Evolutionary conservation across 345 rosid species (phyloP).

Genomic region (Camelina hispida): DNA sequence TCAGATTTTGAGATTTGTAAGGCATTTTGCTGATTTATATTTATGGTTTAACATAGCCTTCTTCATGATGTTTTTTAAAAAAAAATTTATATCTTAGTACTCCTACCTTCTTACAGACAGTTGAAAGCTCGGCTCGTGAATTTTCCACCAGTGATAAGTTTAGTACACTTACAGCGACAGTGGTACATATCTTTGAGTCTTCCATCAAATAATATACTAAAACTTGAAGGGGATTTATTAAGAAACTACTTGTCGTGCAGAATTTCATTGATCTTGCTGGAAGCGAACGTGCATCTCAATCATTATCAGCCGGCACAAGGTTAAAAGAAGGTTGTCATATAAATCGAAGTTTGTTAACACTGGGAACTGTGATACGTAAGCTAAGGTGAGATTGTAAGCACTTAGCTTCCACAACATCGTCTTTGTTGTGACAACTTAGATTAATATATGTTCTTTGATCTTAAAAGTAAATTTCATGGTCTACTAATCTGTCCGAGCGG

Average conservation of each 20-base stretch:
- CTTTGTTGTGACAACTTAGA: constrained; percentile 6
- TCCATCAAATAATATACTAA: constrained; percentile 18
- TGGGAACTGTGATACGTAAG: constrained; percentile 93
- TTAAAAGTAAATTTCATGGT: background rate
- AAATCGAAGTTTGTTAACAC: constrained; percentile 81
- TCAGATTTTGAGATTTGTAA: constrained; percentile 87
- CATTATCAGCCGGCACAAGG: constrained; percentile 79
- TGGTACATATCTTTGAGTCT: constrained; percentile 52
- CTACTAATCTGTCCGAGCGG: background rate
- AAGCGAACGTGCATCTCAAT: constrained; percentile 96
- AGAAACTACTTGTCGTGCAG: constrained; percentile 46
- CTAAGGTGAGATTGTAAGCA: constrained; percentile 60
- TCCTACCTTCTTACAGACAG: constrained; percentile 53
- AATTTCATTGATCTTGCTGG: constrained; percentile 92
- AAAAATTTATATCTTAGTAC: background rate
- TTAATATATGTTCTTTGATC: background rate
- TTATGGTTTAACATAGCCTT: constrained; percentile 18
- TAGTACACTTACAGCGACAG: constrained; percentile 76
- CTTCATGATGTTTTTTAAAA: constrained; percentile 4
- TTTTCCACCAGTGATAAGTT: constrained; percentile 63
- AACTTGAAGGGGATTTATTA: background rate
- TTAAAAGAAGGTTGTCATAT: constrained; percentile 97
- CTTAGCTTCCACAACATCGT: background rate
- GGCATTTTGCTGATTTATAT: constrained; percentile 30
- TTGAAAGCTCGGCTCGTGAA: constrained; percentile 79